Evolutionary conservation across 2,329 filamentous ascomycete species (phyloP).

Genomic region (Didymella lethalis): DNA sequence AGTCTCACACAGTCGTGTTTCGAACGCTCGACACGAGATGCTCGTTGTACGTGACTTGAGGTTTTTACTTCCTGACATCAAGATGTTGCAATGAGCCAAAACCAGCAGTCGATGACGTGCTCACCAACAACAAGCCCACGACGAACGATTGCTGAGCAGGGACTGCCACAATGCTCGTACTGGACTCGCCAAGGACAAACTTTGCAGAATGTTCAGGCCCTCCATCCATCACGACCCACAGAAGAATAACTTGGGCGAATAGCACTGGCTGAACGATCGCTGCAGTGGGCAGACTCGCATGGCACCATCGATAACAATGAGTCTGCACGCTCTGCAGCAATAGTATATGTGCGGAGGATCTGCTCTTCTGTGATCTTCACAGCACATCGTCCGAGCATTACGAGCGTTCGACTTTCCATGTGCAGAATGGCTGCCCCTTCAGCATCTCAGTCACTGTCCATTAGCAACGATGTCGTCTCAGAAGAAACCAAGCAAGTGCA

Average conservation of each 20-base stretch:
- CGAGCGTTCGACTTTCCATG: background rate
- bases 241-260: background rate
- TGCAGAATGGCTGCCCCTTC: conserved; percentile 3
- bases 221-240: background rate
- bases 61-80: background rate
- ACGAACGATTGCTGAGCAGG: conserved; percentile 4
- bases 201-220: background rate
- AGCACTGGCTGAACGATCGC: background rate
- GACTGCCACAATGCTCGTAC: background rate
- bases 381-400: background rate
- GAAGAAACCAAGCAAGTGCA: background rate
- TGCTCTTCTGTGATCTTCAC: background rate
- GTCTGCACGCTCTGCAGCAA: background rate
- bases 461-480: background rate
- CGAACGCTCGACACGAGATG: background rate
- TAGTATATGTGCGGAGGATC: background rate
- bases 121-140: conserved; percentile 1
- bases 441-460: background rate
- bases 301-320: conserved; percentile 3
- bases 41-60: background rate
- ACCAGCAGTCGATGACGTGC: conserved; percentile 11
- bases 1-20: conserved; percentile 2
- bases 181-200: background rate
- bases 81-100: conserved; percentile 12
- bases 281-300: background rate